Evolutionary conservation across 2,329 filamentous ascomycete species (phyloP).

Genomic region (Dryadomyces quercus-mongolicae): DNA sequence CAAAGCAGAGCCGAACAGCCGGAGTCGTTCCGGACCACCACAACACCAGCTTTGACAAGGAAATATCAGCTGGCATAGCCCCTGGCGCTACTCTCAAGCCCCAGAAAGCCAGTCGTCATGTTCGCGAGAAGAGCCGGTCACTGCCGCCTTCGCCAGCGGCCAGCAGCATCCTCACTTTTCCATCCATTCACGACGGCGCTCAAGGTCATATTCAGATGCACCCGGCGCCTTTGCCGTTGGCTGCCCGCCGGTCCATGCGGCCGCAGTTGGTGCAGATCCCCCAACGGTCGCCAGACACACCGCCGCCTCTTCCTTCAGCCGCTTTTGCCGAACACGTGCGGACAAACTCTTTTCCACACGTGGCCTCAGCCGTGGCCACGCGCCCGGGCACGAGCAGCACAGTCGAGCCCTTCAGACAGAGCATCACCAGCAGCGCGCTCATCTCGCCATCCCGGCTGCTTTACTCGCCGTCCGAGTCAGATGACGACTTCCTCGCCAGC

Average conservation of each 20-base stretch:
- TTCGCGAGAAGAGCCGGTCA: not conserved
- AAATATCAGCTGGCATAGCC: no score
- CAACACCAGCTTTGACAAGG: no score
- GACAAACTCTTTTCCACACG: not conserved
- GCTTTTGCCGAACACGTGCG: not conserved
- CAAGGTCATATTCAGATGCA: not conserved
- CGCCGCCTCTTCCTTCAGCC: not conserved
- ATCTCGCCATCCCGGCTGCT: slow-evolving; percentile 8
- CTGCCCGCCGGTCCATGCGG: not conserved
- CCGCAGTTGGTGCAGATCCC: not conserved
- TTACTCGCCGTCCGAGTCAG: slow-evolving; percentile 10
- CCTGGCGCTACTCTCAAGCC: no score
- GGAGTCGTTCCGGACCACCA: not conserved
- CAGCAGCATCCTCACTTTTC: not conserved
- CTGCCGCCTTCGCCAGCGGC: not conserved
- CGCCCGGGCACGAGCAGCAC: no score
- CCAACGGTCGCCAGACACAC: not conserved
- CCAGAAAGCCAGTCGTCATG: no score
- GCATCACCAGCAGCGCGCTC: slow-evolving; percentile 11
- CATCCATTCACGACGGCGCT: not conserved
- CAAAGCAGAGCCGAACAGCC: no score
- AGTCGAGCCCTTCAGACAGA: not conserved
- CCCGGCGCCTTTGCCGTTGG: not conserved
- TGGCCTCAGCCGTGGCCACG: not conserved
- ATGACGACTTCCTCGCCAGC: not conserved